Conservation (phyloP, 495 filamentous ascomycete genomes). For the Articulospora tetracladia region DNA sequence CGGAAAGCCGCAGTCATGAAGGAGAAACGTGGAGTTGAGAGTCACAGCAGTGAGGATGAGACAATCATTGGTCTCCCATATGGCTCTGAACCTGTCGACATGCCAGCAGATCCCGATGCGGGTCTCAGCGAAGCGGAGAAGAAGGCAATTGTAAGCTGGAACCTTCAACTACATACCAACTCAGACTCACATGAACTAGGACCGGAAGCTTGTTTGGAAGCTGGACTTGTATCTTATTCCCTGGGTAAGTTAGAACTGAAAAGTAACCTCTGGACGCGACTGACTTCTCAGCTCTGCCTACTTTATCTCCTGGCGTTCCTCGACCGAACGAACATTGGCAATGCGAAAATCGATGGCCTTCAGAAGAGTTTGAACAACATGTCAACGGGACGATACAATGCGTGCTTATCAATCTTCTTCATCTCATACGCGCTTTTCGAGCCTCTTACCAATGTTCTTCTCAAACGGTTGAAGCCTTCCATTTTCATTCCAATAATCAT, state of each 20-base stretch:
- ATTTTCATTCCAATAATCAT: constrained; percentile 55
- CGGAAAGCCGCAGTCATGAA: constrained; percentile 3
- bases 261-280: too few species aligned
- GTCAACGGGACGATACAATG: constrained; percentile 51
- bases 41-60: constrained; percentile 8
- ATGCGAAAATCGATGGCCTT: constrained; percentile 77
- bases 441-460: constrained; percentile 59
- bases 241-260: constrained; percentile 46
- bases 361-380: constrained; percentile 49
- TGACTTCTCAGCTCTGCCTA: constrained; percentile 52
- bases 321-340: constrained; percentile 78
- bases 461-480: constrained; percentile 60
- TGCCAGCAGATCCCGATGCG: constrained; percentile 10
- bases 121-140: constrained; percentile 8
- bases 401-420: constrained; percentile 57
- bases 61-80: neutral
- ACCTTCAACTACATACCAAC: neutral
- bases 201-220: constrained; percentile 55
- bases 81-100: neutral
- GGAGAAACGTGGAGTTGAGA: neutral
- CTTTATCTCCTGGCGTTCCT: constrained; percentile 82
- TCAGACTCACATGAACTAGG: neutral
- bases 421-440: constrained; percentile 59
- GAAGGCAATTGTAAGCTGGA: constrained; percentile 9
- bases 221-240: constrained; percentile 70